These are phyloP conservation scores for Plasmodium gallinaceum DNA, from an alignment of 169 alveolate species.

Conservation along the genomic window DNA sequence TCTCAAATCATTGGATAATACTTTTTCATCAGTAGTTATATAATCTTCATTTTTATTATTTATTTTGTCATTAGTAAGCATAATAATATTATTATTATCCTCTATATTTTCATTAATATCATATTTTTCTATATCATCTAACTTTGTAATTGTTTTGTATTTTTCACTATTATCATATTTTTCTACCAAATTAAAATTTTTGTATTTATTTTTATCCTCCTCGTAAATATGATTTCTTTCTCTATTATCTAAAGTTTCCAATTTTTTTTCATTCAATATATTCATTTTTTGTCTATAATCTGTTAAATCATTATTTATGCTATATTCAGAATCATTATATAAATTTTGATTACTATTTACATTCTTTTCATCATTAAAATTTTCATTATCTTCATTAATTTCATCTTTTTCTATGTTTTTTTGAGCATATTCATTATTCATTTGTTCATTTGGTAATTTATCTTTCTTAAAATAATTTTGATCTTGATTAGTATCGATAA, in stretches of 20 bases:
- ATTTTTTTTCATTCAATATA: slow-evolving; percentile 1
- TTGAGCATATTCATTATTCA: not conserved
- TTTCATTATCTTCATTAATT: too few relatives aligned
- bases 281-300: not conserved
- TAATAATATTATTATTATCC: not conserved
- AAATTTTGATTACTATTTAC: too few relatives aligned
- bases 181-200: not conserved
- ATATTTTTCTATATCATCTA: not conserved
- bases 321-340: too few relatives aligned
- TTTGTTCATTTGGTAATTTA: not conserved
- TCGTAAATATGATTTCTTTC: not conserved
- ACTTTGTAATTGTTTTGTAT: not conserved
- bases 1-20: not conserved
- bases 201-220: not conserved
- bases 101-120: not conserved
- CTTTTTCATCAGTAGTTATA: not conserved
- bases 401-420: not conserved
- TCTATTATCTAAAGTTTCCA: not conserved
- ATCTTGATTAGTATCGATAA: not conserved
- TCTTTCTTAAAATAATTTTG: not conserved
- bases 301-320: too few relatives aligned
- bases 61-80: not conserved
- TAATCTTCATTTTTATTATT: not conserved
- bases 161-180: slow-evolving; percentile 5
- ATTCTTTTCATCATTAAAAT: too few relatives aligned